Conservation (phyloP, 208 protist species). For the Angomonas desouzai region DNA sequence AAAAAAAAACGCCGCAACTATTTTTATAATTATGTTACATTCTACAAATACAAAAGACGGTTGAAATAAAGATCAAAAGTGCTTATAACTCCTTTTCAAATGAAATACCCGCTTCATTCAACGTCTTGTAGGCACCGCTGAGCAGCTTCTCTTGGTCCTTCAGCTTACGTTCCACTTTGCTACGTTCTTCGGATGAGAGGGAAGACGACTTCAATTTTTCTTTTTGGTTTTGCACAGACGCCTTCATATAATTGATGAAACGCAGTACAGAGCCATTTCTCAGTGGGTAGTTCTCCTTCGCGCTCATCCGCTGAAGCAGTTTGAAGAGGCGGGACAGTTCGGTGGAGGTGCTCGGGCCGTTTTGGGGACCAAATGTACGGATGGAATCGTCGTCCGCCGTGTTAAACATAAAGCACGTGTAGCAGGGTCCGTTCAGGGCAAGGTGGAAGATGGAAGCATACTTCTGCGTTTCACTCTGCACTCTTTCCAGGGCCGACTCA, state of each 20-base stretch:
- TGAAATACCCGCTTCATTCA: slow-evolving; percentile 36
- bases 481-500: slow-evolving; percentile 34
- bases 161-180: slow-evolving; percentile 50
- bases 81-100: slow-evolving; percentile 15
- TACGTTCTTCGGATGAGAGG: slow-evolving; percentile 22
- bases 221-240: slow-evolving; percentile 34
- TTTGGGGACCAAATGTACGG: slow-evolving; percentile 11
- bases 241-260: slow-evolving; percentile 69
- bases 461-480: slow-evolving; percentile 24
- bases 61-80: slow-evolving; percentile 1
- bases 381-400: slow-evolving; percentile 41
- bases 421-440: slow-evolving; percentile 59
- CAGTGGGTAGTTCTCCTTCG: slow-evolving; percentile 60
- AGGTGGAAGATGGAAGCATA: slow-evolving; percentile 71
- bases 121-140: slow-evolving; percentile 38
- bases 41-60: slow-evolving; percentile 12
- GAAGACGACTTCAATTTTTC: slow-evolving; percentile 38
- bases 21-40: not conserved
- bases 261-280: slow-evolving; percentile 70
- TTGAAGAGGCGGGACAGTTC: slow-evolving; percentile 30
- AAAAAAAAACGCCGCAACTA: not conserved
- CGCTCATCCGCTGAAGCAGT: slow-evolving; percentile 44
- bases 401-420: slow-evolving; percentile 72
- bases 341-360: slow-evolving; percentile 1
- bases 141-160: slow-evolving; percentile 55